These are phyloP conservation scores for Colletotrichum gloeosporioides DNA, from an alignment of 2,329 filamentous ascomycete genomes.

Conservation along the genomic window DNA sequence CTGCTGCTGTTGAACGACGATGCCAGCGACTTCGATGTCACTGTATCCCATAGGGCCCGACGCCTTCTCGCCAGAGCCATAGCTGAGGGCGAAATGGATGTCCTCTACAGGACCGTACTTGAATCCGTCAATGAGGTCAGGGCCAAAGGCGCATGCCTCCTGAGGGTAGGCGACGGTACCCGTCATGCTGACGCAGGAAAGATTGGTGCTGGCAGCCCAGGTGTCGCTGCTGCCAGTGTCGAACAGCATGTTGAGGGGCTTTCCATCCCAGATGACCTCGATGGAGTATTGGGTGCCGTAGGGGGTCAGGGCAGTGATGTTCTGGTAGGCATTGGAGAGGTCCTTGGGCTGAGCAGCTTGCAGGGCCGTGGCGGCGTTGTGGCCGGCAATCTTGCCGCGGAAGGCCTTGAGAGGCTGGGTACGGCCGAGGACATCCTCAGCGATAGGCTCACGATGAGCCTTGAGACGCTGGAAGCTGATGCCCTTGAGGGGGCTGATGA, in stretches of 20 bases:
- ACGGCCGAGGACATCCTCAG: constrained; percentile 32
- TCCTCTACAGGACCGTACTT: constrained; percentile 40
- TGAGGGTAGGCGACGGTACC: constrained; percentile 34
- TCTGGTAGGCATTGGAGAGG: constrained; percentile 34
- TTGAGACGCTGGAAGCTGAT: constrained; percentile 41
- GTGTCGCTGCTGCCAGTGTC: constrained; percentile 60
- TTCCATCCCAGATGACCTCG: constrained; percentile 43
- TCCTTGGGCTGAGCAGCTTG: constrained; percentile 15
- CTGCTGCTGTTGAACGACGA: constrained; percentile 50
- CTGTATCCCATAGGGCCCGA: constrained; percentile 52
- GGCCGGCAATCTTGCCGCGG: constrained; percentile 25
- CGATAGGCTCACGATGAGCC: constrained; percentile 27
- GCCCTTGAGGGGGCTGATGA: constrained; percentile 41
- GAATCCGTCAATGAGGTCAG: constrained; percentile 43
- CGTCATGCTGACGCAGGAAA: constrained; percentile 44
- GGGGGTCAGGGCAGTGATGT: constrained; percentile 40
- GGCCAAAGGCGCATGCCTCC: constrained; percentile 46
- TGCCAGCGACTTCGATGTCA: constrained; percentile 50
- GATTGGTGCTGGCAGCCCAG: constrained; percentile 48
- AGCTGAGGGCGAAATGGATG: constrained; percentile 51
- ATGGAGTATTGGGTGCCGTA: constrained; percentile 49
- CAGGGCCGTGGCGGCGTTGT: constrained; percentile 36
- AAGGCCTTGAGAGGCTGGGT: constrained; percentile 39
- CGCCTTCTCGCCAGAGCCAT: constrained; percentile 54
- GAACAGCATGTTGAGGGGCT: constrained; percentile 46